Conservation (phyloP, 2,329 filamentous ascomycete species). For the Hypomyces rosellus region DNA sequence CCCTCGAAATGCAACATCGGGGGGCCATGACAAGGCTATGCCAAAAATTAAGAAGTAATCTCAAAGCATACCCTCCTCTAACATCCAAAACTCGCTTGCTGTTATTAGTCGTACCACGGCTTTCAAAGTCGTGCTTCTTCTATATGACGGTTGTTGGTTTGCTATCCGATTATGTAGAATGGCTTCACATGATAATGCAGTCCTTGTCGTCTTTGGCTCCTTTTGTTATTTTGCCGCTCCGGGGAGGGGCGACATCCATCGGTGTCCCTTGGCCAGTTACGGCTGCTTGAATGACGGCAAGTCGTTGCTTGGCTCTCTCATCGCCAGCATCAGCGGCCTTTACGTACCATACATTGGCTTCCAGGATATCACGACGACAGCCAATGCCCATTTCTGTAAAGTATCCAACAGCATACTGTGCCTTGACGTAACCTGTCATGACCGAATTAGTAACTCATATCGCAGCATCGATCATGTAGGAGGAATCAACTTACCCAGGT, state of each 20-base stretch:
- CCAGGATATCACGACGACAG: constrained; percentile 85
- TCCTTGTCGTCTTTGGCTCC: constrained; percentile 46
- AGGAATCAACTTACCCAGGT: constrained; percentile 59
- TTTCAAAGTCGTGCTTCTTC: neutral
- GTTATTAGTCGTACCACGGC: constrained; percentile 4
- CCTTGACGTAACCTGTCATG: constrained; percentile 55
- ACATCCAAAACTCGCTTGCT: constrained; percentile 8
- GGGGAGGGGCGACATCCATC: constrained; percentile 50
- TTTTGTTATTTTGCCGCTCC: constrained; percentile 47
- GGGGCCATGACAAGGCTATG: constrained; percentile 2
- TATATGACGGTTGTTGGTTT: neutral
- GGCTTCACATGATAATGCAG: constrained; percentile 48
- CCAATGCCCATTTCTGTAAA: constrained; percentile 99
- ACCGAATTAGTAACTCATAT: neutral
- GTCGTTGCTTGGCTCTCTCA: constrained; percentile 77
- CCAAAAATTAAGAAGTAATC: neutral
- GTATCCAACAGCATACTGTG: constrained; percentile 93
- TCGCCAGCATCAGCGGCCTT: constrained; percentile 89
- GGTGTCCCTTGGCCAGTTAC: constrained; percentile 52
- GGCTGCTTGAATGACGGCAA: constrained; percentile 81
- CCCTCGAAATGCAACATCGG: neutral
- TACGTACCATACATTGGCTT: constrained; percentile 98
- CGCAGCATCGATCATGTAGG: neutral
- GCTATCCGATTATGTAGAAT: neutral
- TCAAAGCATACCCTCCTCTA: neutral